phyloP scores from a whole-genome alignment of 176 grass and related monocot genomes.

The Thalia dealbata region DNA sequence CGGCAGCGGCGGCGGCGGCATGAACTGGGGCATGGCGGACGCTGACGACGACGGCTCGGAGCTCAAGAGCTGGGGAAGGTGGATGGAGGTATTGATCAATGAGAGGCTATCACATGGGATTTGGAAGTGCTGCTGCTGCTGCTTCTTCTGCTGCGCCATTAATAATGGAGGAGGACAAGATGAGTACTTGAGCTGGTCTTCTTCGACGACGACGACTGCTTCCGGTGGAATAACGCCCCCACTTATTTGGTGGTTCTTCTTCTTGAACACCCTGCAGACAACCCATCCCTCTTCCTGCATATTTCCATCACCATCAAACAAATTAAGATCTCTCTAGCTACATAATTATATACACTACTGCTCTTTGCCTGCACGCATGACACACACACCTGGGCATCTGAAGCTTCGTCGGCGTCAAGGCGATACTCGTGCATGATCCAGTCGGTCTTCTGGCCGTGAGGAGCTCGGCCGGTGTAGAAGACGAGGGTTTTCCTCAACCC shows the following conservation, averaged over 20 bases:
- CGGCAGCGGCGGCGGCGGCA: neutral
- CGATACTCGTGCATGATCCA: conserved; percentile 40
- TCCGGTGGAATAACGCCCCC: neutral
- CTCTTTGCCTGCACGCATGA: too few species aligned
- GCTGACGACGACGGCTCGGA: neutral
- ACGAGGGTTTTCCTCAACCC: conserved; percentile 83
- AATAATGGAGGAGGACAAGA: neutral
- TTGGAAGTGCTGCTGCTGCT: neutral
- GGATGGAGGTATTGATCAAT: neutral
- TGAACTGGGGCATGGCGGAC: neutral
- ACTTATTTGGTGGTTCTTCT: conserved; percentile 3
- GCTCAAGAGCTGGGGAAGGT: conserved; percentile 15
- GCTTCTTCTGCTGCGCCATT: neutral
- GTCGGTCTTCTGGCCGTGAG: conserved; percentile 54
- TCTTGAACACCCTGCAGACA: conserved; percentile 22
- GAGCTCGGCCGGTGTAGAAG: conserved; percentile 82
- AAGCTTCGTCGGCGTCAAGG: conserved; percentile 8
- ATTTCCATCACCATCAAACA: too few species aligned
- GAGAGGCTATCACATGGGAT: neutral
- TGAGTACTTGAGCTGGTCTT: neutral
- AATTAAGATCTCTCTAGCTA: too few species aligned
- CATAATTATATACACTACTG: too few species aligned
- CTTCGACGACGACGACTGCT: conserved; percentile 3
- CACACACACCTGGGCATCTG: neutral
- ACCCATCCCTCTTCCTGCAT: conserved; percentile 23